Evolutionary conservation across 371 early-diverging fungal genomes (phyloP), one percentile per base, ranked within the genome.

Genomic region (Mortierella sp.): DNA sequence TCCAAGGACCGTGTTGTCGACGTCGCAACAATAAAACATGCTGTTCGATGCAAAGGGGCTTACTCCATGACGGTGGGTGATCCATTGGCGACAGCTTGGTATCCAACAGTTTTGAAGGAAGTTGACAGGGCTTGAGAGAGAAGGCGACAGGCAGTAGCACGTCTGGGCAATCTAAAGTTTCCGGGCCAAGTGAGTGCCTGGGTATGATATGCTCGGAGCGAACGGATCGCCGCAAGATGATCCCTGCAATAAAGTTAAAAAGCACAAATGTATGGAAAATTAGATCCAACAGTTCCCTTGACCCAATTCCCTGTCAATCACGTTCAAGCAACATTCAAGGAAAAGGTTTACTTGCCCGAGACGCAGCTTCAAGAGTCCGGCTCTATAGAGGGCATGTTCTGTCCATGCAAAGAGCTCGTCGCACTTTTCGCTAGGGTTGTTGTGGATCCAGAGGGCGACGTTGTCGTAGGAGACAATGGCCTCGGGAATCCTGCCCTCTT

Each of bases 371-470:
- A 93, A 66, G 58, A 94, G 76, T 1, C 90, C 82, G 0, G 89
- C 90, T 44, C 93, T 89, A 73, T 94, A 95, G 64, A 95, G 85
- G 10, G 93, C 92, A 66, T 91, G 90, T 70, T 95, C 94, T 11
- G 90, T 80, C 94, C 95, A 94, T 63, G 91, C 88, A 19, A 85
- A 76, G 66, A 92, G 79, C 67, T 91, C 89, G 26, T 87, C 89
- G 34, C 86, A 69, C 70, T 80, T 85, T 37, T 83, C 85, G 39
- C 66, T 63, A 48, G 88, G 71, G 41, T 85, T 70, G 61, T 87
- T 80, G 16, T 79, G 76, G 19, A 92, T 70, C 31, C 90, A 76
- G 8, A 55, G 19, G 6, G 86, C 77, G 16, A 90, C 89, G 29
- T 86, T 86, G 47, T 88, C 88, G 70, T 94, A 94, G 4, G 77